These are phyloP conservation scores for Diaporthe velutina DNA, from an alignment of 2,329 filamentous ascomycete genomes.

Conservation along the genomic window DNA sequence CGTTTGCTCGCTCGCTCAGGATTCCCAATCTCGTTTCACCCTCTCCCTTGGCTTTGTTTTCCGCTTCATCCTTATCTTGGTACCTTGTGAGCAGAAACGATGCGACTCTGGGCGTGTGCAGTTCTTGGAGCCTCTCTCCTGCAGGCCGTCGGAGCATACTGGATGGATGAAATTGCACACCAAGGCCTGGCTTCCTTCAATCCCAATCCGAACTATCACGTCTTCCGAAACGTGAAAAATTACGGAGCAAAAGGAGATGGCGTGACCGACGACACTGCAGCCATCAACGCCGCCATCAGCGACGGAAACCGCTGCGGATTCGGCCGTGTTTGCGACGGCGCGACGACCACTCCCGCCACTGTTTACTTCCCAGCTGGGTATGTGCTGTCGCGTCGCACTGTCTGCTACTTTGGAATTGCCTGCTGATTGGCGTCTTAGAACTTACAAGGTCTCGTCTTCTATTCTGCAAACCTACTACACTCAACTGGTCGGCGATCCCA, in stretches of 20 bases:
- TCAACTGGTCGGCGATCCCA: constrained; percentile 79
- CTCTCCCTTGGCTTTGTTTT: not conserved
- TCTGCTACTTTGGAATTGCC: not conserved
- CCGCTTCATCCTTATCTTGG: constrained; percentile 2
- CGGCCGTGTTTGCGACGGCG: constrained; percentile 49
- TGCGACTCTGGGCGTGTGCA: not conserved
- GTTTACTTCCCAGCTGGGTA: constrained; percentile 48
- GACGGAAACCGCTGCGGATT: constrained; percentile 59
- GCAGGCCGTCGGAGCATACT: constrained; percentile 46
- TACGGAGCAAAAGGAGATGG: constrained; percentile 57
- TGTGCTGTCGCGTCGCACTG: not conserved
- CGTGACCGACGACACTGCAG: constrained; percentile 67
- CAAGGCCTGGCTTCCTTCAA: constrained; percentile 63
- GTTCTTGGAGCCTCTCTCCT: constrained; percentile 36
- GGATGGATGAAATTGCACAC: constrained; percentile 61
- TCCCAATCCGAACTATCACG: constrained; percentile 54
- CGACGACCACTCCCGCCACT: constrained; percentile 46
- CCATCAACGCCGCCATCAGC: constrained; percentile 63
- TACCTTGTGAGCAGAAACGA: not conserved
- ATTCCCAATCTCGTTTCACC: not conserved
- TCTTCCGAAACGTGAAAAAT: constrained; percentile 63
- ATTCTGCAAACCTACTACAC: constrained; percentile 85
- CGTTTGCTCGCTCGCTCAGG: not conserved
- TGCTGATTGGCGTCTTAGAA: constrained; percentile 48
- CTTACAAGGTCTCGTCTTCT: constrained; percentile 77